Evolutionary conservation across 2,329 filamentous ascomycete genomes (phyloP).

Genomic region (Venturia oleaginea): DNA sequence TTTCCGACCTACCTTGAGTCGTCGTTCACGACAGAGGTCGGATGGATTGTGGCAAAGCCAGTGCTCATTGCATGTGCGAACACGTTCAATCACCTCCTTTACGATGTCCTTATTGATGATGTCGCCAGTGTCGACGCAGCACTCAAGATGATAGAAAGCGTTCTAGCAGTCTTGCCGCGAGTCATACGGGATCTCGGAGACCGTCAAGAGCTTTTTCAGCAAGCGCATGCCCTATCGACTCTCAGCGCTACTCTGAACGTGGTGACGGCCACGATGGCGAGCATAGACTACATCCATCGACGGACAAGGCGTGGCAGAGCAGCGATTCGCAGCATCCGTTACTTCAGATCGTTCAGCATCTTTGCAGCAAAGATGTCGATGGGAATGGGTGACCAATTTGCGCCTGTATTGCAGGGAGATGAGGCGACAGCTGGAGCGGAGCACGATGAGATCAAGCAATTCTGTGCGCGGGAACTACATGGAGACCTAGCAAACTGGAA

Average conservation of each 20-base stretch:
- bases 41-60: conserved; percentile 45
- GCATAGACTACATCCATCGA: conserved; percentile 40
- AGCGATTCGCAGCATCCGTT: conserved; percentile 27
- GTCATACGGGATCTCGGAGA: conserved; percentile 29
- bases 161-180: conserved; percentile 30
- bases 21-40: conserved; percentile 35
- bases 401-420: neutral
- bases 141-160: conserved; percentile 27
- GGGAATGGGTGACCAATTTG: conserved; percentile 3
- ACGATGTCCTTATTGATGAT: conserved; percentile 37
- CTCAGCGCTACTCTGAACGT: conserved; percentile 32
- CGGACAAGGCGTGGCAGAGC: conserved; percentile 20
- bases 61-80: conserved; percentile 39
- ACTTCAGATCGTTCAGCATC: conserved; percentile 31
- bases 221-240: conserved; percentile 31
- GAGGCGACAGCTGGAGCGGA: neutral
- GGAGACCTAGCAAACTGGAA: conserved; percentile 41
- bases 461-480: conserved; percentile 33
- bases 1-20: conserved; percentile 49
- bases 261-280: conserved; percentile 31
- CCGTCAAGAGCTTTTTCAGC: conserved; percentile 27
- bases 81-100: conserved; percentile 36
- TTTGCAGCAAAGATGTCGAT: conserved; percentile 19
- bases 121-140: conserved; percentile 28
- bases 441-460: conserved; percentile 18